Evolutionary conservation across 169 alveolate species (phyloP).

Genomic region (Plasmodium gonderi): DNA sequence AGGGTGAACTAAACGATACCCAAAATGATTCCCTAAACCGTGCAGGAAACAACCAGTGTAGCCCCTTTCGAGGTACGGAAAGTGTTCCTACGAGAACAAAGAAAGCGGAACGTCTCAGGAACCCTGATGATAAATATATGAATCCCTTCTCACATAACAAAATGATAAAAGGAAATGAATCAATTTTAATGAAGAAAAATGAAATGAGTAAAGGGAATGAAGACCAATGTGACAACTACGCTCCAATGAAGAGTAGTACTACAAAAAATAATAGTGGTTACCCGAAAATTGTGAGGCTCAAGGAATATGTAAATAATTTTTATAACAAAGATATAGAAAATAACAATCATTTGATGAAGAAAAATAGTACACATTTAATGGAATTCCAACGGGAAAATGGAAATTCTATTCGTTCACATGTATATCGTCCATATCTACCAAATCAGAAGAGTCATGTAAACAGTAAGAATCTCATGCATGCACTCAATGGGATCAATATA

Average conservation of each 20-base stretch:
- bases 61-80: not conserved
- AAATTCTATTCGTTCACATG: not conserved
- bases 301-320: not conserved
- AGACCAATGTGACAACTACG: not conserved
- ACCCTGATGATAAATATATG: not conserved
- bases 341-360: not conserved
- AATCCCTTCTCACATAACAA: not conserved
- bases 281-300: not conserved
- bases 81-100: not conserved
- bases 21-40: not conserved
- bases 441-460: not conserved
- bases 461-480: not conserved
- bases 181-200: not conserved
- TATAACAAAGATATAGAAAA: not conserved
- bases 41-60: not conserved
- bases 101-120: not conserved
- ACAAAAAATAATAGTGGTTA: not conserved
- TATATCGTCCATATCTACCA: not conserved
- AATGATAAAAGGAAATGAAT: not conserved
- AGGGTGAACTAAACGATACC: not conserved
- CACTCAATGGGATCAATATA: not conserved
- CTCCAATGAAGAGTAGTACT: not conserved
- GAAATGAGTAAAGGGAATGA: not conserved
- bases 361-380: not conserved
- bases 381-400: not conserved